These are phyloP conservation scores for Pythium chondricola DNA, from an alignment of 352 stramenopile genomes.

Conservation along the genomic window DNA sequence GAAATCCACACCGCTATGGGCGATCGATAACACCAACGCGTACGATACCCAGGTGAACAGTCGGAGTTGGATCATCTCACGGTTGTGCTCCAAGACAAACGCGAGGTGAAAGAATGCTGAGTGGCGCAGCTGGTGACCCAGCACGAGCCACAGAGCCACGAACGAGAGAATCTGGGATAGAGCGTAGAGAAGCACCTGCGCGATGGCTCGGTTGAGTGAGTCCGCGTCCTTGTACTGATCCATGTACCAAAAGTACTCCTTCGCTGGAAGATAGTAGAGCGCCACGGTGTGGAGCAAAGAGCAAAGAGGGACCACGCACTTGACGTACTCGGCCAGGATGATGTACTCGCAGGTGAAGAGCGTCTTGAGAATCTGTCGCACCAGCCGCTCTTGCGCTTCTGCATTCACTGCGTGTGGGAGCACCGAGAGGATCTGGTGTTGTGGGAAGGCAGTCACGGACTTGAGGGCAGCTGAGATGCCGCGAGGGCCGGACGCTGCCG, in stretches of 20 bases:
- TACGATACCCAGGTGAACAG: constrained; percentile 25
- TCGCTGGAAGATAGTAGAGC: constrained; percentile 26
- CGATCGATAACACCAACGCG: constrained; percentile 24
- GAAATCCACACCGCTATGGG: constrained; percentile 23
- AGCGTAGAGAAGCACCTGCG: constrained; percentile 17
- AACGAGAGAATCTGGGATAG: constrained; percentile 23
- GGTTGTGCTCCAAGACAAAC: constrained; percentile 30
- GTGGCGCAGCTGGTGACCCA: constrained; percentile 19
- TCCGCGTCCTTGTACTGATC: constrained; percentile 1
- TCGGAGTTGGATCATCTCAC: constrained; percentile 23
- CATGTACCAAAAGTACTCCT: constrained; percentile 25
- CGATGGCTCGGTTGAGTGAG: not conserved
- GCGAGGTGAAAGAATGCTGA: constrained; percentile 23
- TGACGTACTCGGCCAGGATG: constrained; percentile 34
- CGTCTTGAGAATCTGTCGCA: constrained; percentile 14
- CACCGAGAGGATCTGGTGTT: not conserved
- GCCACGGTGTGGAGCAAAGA: constrained; percentile 24
- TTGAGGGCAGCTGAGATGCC: constrained; percentile 6
- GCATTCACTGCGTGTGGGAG: constrained; percentile 5
- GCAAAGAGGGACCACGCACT: constrained; percentile 24
- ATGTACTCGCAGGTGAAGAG: constrained; percentile 31
- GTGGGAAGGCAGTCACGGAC: constrained; percentile 1
- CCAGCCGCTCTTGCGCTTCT: constrained; percentile 14
- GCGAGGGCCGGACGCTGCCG: constrained; percentile 3
- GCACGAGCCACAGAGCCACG: constrained; percentile 8